Evolutionary conservation across 2,329 filamentous ascomycete species (phyloP).

Genomic region (Fusarium papillatum): DNA sequence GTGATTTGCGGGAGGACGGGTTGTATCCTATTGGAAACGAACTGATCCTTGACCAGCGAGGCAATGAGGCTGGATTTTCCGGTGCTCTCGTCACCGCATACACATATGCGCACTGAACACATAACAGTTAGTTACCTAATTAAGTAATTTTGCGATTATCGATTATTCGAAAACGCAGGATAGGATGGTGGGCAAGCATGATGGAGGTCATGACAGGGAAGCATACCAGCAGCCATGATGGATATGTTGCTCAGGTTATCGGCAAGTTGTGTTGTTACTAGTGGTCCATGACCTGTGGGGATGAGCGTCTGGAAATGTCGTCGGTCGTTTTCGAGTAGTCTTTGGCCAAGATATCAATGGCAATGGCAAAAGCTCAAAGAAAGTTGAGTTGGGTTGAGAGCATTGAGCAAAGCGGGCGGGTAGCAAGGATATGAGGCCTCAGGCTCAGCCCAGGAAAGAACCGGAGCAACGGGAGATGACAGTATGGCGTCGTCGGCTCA

Average conservation of each 20-base stretch:
- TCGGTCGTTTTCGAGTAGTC: constrained; percentile 13
- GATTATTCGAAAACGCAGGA: background rate
- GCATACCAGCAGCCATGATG: constrained; percentile 45
- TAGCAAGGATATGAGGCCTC: background rate
- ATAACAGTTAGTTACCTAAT: constrained; percentile 31
- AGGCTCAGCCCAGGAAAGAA: constrained; percentile 13
- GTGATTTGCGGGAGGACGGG: constrained; percentile 95
- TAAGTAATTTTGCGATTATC: background rate
- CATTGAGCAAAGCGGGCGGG: background rate
- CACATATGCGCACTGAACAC: constrained; percentile 83
- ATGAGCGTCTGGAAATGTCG: constrained; percentile 22
- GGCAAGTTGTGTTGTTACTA: constrained; percentile 32
- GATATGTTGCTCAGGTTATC: constrained; percentile 28
- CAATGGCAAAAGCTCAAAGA: constrained; percentile 1
- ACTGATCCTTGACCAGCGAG: constrained; percentile 96
- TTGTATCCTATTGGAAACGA: constrained; percentile 96
- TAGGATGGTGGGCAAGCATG: background rate
- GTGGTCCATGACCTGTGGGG: constrained; percentile 34
- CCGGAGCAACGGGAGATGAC: constrained; percentile 7
- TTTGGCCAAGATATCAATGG: constrained; percentile 16
- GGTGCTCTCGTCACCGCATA: constrained; percentile 96
- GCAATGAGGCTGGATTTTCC: constrained; percentile 95
- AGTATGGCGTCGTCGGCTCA: constrained; percentile 16
- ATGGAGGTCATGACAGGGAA: constrained; percentile 9
- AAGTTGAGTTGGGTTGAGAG: constrained; percentile 1